Percentiles rank a stretch among this genome's conserved stretches.
Evolutionary conservation across 2,329 filamentous ascomycete genomes (phyloP).

Genomic region (Colletotrichum kahawae): DNA sequence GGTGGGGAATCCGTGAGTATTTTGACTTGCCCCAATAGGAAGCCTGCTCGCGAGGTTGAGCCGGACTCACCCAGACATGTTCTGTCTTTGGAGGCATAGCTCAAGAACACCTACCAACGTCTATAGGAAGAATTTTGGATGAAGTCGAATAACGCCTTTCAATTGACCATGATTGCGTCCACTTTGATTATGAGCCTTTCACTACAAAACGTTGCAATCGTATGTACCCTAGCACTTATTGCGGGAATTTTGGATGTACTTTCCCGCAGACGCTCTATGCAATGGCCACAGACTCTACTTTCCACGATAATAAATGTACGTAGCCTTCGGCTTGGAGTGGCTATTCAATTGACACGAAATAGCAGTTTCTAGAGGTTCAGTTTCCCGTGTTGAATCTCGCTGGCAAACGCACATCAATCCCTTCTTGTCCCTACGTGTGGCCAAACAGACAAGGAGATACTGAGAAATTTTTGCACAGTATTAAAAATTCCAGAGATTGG

Average conservation of each 20-base stretch:
- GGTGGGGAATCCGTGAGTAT: neutral
- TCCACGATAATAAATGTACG: neutral
- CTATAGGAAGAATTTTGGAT: neutral
- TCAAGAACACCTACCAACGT: neutral
- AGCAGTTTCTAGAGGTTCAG: neutral
- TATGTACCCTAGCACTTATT: neutral
- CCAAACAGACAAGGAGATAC: neutral
- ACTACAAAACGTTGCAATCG: neutral
- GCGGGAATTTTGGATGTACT: neutral
- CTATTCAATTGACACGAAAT: neutral
- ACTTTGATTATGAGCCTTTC: neutral
- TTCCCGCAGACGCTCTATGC: neutral
- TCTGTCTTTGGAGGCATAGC: neutral
- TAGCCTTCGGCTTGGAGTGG: neutral
- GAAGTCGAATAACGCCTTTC: neutral
- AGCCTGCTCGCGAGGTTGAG: neutral
- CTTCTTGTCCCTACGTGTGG: neutral
- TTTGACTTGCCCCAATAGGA: neutral
- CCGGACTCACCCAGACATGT: neutral
- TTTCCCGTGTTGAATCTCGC: neutral
- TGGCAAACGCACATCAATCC: neutral
- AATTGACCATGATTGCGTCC: neutral
- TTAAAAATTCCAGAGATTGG: neutral
- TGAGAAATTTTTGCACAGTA: neutral
- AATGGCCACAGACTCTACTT: neutral